A percentile compares a stretch with the other conserved stretches of the same genome.
Evolutionary conservation across 345 rosid species (phyloP).

Genomic region (Euphorbia tirucalli): DNA sequence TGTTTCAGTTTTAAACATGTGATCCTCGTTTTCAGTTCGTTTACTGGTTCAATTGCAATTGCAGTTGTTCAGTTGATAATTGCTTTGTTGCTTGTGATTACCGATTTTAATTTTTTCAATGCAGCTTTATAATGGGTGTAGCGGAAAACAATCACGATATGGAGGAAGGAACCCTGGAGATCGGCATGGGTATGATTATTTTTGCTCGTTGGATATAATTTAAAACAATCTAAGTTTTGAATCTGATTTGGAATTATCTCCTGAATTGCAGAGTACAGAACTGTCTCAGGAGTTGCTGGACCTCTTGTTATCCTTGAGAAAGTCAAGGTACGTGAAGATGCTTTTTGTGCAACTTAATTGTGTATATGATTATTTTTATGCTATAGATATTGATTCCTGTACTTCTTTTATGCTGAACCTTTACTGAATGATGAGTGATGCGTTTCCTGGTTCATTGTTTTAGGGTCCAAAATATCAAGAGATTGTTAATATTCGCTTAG

Average conservation of each 20-base stretch:
- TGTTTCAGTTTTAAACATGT: background rate
- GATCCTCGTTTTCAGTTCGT: background rate
- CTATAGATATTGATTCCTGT: background rate
- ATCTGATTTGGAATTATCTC: background rate
- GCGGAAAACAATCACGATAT: constrained; percentile 46
- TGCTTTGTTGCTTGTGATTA: background rate
- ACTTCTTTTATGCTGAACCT: background rate
- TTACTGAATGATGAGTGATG: background rate
- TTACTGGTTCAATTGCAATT: background rate
- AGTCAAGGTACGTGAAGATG: constrained; percentile 61
- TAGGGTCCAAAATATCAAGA: constrained; percentile 98
- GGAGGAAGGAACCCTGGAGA: constrained; percentile 78
- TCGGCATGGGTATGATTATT: constrained; percentile 69
- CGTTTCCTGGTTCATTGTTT: constrained; percentile 5
- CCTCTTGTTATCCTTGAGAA: constrained; percentile 91
- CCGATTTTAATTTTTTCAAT: background rate
- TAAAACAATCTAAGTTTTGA: background rate
- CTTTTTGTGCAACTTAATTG: background rate
- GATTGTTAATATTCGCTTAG: constrained; percentile 90
- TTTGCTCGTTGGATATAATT: background rate
- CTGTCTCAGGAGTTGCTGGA: constrained; percentile 97
- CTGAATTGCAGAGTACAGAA: constrained; percentile 71
- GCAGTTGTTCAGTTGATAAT: background rate
- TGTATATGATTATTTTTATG: no score
- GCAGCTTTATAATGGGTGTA: constrained; percentile 48